Evolutionary conservation across 2,329 filamentous ascomycete species (phyloP), one percentile per base, ranked within the genome.

Genomic region (Aspergillus vadensis): DNA sequence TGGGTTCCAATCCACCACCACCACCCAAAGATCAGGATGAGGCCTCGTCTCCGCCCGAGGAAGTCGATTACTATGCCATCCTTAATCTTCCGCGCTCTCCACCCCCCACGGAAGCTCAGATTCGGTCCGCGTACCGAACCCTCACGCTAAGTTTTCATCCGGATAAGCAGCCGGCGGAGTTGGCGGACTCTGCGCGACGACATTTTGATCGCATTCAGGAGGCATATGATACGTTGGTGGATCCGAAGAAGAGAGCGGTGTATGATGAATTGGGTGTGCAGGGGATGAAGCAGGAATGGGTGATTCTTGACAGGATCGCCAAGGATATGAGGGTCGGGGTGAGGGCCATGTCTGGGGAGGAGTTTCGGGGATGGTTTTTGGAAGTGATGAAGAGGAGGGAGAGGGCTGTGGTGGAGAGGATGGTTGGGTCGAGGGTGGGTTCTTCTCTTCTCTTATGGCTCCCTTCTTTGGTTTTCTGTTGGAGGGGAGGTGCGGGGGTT

Each of bases 121-220:
- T 80, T 54, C 77, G 78, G 25, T 74, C 77, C 43, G 78, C 78
- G n/a, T 80, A 79, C 64, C 76, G 75, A 53, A 76, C 68, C 30
- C 65, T 80, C 57, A 76, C 75, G 8, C 71, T 79, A 23, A 78
- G 74, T 63, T 80, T 80, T 58, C 78, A 80, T 54, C 78, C 78
- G 17, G 78, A 80, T 64, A 80, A 80, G 63, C 78, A 80, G 57
- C 78, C 78, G 4, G 53, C 70, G 39, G 70, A 77, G 43, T 65
- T 76, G 36, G 74, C 70, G 41, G 72, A 76, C 17, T 70, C 72
- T 0, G 78, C 78, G 7, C 64, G 72, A 60, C 65, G 60, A 9
- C 73, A 79, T n/a, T 80, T 78, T 59, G 69, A 65, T 44, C 70
- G 66, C 36, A 76, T 80, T 57, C 71, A 72, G 19, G 70, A 72